These are phyloP conservation scores for Aspergillus phoenicis DNA, from an alignment of 2,329 filamentous ascomycete genomes.

Conservation along the genomic window DNA sequence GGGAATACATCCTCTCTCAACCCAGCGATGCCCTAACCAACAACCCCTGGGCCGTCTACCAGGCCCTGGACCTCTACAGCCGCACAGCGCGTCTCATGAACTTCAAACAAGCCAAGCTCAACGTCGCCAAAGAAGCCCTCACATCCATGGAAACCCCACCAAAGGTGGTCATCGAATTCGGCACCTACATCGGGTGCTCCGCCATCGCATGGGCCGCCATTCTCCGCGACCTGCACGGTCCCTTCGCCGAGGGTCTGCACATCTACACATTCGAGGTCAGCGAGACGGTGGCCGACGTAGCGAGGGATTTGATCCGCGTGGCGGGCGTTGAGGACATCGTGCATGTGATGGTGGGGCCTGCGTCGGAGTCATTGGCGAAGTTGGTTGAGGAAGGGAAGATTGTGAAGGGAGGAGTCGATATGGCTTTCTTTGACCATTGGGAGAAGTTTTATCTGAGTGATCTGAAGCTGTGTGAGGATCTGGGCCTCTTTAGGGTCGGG, in stretches of 20 bases:
- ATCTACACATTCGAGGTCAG: constrained; percentile 45
- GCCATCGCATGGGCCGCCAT: constrained; percentile 37
- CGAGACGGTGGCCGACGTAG: constrained; percentile 31
- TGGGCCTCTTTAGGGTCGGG: constrained; percentile 36
- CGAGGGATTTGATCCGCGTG: constrained; percentile 36
- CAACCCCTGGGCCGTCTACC: constrained; percentile 32
- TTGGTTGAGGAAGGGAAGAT: constrained; percentile 32
- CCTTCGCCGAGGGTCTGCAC: constrained; percentile 18
- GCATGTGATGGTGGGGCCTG: constrained; percentile 38
- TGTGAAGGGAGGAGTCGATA: constrained; percentile 31
- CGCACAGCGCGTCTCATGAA: constrained; percentile 36
- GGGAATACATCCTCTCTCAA: constrained; percentile 26
- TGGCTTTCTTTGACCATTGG: constrained; percentile 43
- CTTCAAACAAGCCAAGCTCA: constrained; percentile 33
- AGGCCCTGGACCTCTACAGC: constrained; percentile 38
- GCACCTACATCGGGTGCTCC: constrained; percentile 42
- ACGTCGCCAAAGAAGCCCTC: constrained; percentile 25
- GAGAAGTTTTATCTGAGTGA: constrained; percentile 42
- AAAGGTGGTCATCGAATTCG: constrained; percentile 39
- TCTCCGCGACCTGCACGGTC: constrained; percentile 27
- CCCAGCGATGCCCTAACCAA: constrained; percentile 20
- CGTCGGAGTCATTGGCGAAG: constrained; percentile 31
- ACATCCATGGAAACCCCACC: constrained; percentile 29
- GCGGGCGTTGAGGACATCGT: constrained; percentile 38
- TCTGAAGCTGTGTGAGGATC: constrained; percentile 37